Base-by-base conservation (phyloP, 768 basidiomycete genomes). In the Clathrus columnatus region DNA sequence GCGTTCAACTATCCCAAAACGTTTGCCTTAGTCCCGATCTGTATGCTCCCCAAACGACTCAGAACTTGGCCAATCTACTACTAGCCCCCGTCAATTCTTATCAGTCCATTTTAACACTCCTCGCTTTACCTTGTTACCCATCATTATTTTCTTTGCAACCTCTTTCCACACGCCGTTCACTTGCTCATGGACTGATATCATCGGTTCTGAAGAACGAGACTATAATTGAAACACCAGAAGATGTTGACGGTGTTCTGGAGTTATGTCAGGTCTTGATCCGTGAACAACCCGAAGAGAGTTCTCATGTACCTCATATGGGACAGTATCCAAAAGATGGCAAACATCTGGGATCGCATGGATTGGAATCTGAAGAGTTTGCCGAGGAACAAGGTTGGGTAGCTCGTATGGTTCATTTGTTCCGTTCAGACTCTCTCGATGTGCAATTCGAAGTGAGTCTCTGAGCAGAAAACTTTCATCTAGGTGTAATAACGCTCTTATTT, bases 381-480 rank as follows among this genome's bases (percentile, higher is more conserved):
- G 96, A 99, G 68, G 96, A 99, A 68, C 96, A 99, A 64, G 96
- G 96, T 0, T 99, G 96, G 96, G 83, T 97, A 16, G 95, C 96
- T 41, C 75, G 95, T 59, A 97, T 98, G 91, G 88, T 98, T 2
- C 96, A 99, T 73, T 68, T 98, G 28, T 96, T 98, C 81, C 75
- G 85, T 20, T 79, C 90, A 0, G 91, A 96, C 50, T 87, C 89
- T 24, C 68, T 97, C 60, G 87, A 80, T 61, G 80, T 85, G 14
- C 96, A 99, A 64, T 95, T 92, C 61, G 86, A 93, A 78, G 94
- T 90, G 57, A 24, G 82, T 27, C 26, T 52, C 43, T 45, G 18
- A 2, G 21, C 8, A 42, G 27, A 24, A 20, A 21, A 30, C 28
- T 36, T 61, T 32, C 57, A 7, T 18, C 30, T 18, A 4, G 32